phyloP scores from a whole-genome alignment of 768 basidiomycete species.

The Pisolithus sp. region DNA sequence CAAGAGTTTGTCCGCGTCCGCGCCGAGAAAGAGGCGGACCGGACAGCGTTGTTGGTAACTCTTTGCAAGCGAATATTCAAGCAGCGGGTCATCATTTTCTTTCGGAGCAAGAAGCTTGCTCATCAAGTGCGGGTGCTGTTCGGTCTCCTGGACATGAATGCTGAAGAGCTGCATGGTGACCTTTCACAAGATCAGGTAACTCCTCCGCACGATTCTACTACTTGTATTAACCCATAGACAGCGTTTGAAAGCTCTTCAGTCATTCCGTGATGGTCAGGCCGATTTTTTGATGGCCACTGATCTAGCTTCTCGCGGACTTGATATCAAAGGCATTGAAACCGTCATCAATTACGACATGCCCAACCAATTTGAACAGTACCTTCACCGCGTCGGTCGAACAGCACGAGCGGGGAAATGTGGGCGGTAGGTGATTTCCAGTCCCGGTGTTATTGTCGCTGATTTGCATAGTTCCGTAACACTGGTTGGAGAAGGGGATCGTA shows the following conservation, averaged over 20 bases:
- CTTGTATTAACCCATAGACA: conserved; percentile 25
- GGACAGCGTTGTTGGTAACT: conserved; percentile 68
- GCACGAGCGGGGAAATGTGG: conserved; percentile 92
- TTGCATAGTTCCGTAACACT: conserved; percentile 77
- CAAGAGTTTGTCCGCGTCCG: conserved; percentile 96
- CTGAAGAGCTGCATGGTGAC: conserved; percentile 92
- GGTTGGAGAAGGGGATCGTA: conserved; percentile 93
- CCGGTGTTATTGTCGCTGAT: conserved; percentile 5
- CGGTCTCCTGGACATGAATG: conserved; percentile 78
- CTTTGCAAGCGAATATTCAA: conserved; percentile 88
- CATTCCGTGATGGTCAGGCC: conserved; percentile 82
- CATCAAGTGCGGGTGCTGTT: conserved; percentile 97
- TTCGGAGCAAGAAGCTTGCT: conserved; percentile 93
- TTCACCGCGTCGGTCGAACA: conserved; percentile 95
- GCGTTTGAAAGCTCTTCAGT: conserved; percentile 81
- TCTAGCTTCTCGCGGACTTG: conserved; percentile 89
- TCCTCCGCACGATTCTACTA: not conserved
- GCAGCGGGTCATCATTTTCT: conserved; percentile 81
- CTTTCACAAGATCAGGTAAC: conserved; percentile 90
- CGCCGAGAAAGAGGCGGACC: conserved; percentile 69
- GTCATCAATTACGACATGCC: conserved; percentile 99
- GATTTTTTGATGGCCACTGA: conserved; percentile 96
- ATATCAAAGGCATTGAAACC: conserved; percentile 96
- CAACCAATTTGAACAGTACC: conserved; percentile 82
- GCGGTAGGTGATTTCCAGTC: conserved; percentile 47